phyloP scores from a whole-genome alignment of 805 yeast species.

The Metschnikowia santaceciliae region DNA sequence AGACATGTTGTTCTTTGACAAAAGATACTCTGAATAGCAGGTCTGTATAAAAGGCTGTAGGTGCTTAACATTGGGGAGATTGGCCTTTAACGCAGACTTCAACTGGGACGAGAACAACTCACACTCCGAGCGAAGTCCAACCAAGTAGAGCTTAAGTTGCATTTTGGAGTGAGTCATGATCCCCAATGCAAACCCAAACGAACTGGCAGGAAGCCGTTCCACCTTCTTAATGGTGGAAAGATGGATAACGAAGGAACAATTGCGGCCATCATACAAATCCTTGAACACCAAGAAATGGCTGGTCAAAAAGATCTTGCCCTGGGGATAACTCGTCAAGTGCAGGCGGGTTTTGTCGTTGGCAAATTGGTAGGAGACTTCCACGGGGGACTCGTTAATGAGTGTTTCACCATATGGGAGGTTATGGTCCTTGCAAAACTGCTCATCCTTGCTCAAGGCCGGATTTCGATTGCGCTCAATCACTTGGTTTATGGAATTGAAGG shows the following conservation, averaged over 20 bases:
- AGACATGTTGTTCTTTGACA: constrained; percentile 53
- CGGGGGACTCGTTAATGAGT: constrained; percentile 61
- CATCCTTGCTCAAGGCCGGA: constrained; percentile 58
- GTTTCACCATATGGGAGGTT: constrained; percentile 68
- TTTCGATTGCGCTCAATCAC: constrained; percentile 40
- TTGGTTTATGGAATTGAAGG: constrained; percentile 42
- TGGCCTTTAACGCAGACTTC: constrained; percentile 57
- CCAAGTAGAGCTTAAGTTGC: constrained; percentile 62
- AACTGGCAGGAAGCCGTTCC: constrained; percentile 74
- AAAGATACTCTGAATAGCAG: constrained; percentile 80
- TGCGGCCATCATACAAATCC: constrained; percentile 63
- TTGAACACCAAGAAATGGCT: constrained; percentile 72
- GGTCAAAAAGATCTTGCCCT: constrained; percentile 67
- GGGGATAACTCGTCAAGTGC: constrained; percentile 31
- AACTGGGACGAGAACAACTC: constrained; percentile 74
- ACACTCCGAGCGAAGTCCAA: constrained; percentile 73
- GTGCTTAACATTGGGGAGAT: constrained; percentile 56
- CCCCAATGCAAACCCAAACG: constrained; percentile 75
- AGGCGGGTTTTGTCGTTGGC: constrained; percentile 22
- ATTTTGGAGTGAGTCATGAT: constrained; percentile 65
- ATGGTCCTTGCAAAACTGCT: constrained; percentile 62
- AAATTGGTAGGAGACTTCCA: constrained; percentile 45
- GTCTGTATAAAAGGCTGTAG: constrained; percentile 64
- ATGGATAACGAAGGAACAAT: constrained; percentile 68
- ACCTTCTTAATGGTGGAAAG: constrained; percentile 77